Base-by-base conservation (phyloP, 2,329 filamentous ascomycete species). In the Cytospora chrysosperma region DNA sequence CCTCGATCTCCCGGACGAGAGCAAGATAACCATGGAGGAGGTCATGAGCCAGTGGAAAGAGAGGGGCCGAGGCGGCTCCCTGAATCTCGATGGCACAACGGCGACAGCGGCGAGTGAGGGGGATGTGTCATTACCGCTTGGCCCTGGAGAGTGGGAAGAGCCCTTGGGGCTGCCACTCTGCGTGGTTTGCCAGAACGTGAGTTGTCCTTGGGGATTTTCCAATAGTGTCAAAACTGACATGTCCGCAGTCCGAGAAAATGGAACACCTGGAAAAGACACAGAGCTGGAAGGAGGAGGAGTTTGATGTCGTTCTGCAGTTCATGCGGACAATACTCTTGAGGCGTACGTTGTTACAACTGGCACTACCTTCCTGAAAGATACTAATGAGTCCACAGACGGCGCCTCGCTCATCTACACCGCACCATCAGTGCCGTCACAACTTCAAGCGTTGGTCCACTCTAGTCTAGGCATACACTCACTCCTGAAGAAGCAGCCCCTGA, bases 261-360 rank as follows among this genome's bases (percentile, higher is more conserved):
- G 93, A 98, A 72, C 85, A 87, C 47, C 77, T 99, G 63, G 95
- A 98, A 77, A 92, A 91, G 74, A 93, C 92, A 57, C 88, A 93
- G 64, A 88, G 90, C 17, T 99, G 94, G 93, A 94, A 93, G 76
- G 95, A 99, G 76, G 92, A 96, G 69, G 90, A 96, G 70, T 99
- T 99, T 72, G 95, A 99, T 75, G 93, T 95, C 69, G 91, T 99
- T 51, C 83, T 97, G 64, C 95, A 99, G 73, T 96, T 93, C 74
- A 79, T 99, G 72, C 87, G 95, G 68, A 98, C 95, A 0, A 87
- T 96, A 47, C 79, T 99, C 50, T 81, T 99, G 67, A 94, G 93
- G 80, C 86, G 93, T 93, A 78, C 76, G 88, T 70, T 71, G 24
- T 70, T 71, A n/a, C n/a, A n/a, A n/a, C n/a, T n/a, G n/a, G n/a